Evolutionary conservation across 2,329 filamentous ascomycete species (phyloP), one percentile per base, ranked within the genome.

Genomic region (Didymella keratinophila): DNA sequence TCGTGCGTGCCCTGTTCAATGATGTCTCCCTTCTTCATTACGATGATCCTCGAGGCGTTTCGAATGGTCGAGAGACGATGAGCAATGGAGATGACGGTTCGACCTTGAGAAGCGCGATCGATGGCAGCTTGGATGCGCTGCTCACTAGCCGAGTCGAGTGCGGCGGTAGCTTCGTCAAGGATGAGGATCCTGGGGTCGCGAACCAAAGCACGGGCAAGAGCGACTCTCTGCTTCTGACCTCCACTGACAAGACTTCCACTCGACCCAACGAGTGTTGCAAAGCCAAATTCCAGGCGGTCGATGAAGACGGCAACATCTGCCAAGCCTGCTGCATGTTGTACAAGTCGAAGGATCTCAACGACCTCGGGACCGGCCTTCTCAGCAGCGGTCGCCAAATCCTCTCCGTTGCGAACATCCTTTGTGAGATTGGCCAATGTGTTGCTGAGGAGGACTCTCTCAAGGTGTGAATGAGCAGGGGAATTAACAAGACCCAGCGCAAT

Each of bases 221-320:
- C 84, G 52, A 89, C 78, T 5, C 86, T 79, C 66, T 89, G 86
- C 50, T 84, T 81, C 67, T 89, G 86, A 0, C 78, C 79, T 52
- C 86, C 86, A 46, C 83, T 86, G 30, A 88, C 77, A 6, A 86
- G 78, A 34, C 80, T 81, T 25, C 85, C 85, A 11, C 78, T 79
- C 7, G 80, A 78, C 2, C 86, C 86, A 2, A 87, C 82, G 3
- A 79, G 75, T 0, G 79, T 78, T 3, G 78, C 80, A 9, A 81
- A 72, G 36, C 81, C 78, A 65, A 82, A 72, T 46, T 86, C 82
- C 1, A 86, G 80, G 1, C 73, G 76, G 42, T 79, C 76, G 63
- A 86, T 86, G 68, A 87, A 89, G 12, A 68, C 69, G 49, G 80
- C 78, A 0, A 85, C 87, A 71, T 89, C 86, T 0, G 88, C 87